Evolutionary conservation across 805 yeast genomes (phyloP).

Genomic region (Ogataea nonfermentans): DNA sequence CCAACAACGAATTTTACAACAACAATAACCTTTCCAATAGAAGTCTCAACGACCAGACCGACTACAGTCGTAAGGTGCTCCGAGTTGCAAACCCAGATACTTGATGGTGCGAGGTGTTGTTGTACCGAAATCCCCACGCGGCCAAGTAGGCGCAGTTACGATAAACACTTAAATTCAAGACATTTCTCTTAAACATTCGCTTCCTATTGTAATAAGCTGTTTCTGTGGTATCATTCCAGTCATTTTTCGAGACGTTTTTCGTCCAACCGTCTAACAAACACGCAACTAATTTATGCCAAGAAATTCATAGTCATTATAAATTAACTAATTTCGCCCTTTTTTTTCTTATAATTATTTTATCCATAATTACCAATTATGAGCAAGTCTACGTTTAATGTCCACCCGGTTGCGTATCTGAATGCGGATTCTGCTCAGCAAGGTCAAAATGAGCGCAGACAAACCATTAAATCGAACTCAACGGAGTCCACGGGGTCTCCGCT

Average conservation of each 20-base stretch:
- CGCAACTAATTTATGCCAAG: conserved; percentile 3
- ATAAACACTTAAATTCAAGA: background rate
- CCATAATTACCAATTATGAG: conserved; percentile 1
- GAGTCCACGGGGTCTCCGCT: conserved; percentile 29
- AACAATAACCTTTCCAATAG: conserved; percentile 43
- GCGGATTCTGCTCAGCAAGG: conserved; percentile 20
- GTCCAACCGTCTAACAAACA: no score
- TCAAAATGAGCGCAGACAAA: conserved; percentile 2
- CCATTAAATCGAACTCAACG: conserved; percentile 20
- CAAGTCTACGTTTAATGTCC: conserved; percentile 22
- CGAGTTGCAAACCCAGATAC: conserved; percentile 46
- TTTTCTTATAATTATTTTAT: background rate
- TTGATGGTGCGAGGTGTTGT: conserved; percentile 6
- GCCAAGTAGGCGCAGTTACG: conserved; percentile 2
- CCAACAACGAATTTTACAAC: conserved; percentile 50
- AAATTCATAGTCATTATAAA: conserved; percentile 3
- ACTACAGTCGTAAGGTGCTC: conserved; percentile 55
- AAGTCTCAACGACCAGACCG: conserved; percentile 53
- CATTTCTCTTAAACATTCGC: no score
- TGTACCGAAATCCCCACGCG: background rate
- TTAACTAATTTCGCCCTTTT: conserved; percentile 9
- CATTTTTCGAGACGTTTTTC: no score
- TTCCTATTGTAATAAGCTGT: no score
- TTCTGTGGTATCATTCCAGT: background rate
- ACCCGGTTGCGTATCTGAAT: conserved; percentile 31